Base-by-base conservation (phyloP, 768 basidiomycete genomes). In the Amanita inopinata region DNA sequence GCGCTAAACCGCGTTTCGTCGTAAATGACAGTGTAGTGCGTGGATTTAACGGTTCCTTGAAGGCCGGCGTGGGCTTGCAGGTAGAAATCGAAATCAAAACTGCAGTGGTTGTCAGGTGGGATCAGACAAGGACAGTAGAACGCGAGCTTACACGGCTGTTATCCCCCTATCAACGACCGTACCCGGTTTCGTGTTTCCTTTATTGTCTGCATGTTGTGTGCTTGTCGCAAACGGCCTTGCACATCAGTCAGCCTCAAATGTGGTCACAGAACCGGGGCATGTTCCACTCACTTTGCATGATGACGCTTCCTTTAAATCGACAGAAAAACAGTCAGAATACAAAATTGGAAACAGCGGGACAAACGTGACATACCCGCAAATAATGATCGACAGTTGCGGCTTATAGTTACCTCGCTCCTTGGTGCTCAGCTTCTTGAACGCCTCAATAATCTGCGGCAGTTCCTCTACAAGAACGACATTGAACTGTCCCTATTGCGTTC, bases 91-190 rank as follows among this genome's bases (percentile, higher is more conserved):
- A 76, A 78, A 43, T 78, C 78, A 47, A 77, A 80, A 0, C 76
- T 78, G 39, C 55, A 62, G 45, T 57, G 46, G 38, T 45, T 19
- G 33, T 17, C 28, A 15, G n/a, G 24, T 41, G 37, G 19, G 33
- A n/a, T n/a, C n/a, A n/a, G 3, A 31, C 41, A 12, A n/a, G 34
- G 38, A 28, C 3, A 35, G 18, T 28, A 32, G 23, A 33, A 38
- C 11, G 12, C 1, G 2, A 14, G 50, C 73, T 37, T 65, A 81
- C 74, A 79, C 71, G 1, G 71, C 74, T 2, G 87, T 87, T 27
- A 89, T 64, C 3, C 87, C 87, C 53, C 73, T 73, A 57, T 91
- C 87, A 8, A 87, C 78, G 3, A 91, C 75, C 0, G 88, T 88
- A 1, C 87, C 87, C 0, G 87, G 81, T 2, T 67, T 69, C 0